Percentiles rank a stretch among this genome's conserved stretches.
Evolutionary conservation across 306 rosid genomes (phyloP).

Genomic region (Cucumis melo): DNA sequence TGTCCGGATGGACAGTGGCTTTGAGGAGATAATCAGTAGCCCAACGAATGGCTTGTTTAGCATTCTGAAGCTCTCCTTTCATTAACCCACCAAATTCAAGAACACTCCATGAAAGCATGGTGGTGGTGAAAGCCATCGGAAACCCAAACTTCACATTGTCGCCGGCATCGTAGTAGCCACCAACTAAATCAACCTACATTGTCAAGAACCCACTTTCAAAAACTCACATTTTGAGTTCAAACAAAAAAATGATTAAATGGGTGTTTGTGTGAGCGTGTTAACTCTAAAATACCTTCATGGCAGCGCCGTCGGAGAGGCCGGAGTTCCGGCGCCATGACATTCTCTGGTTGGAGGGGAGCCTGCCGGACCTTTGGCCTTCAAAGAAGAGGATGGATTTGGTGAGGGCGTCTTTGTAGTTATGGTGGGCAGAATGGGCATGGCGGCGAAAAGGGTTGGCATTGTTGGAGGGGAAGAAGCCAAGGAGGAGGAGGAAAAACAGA

Average conservation of each 20-base stretch:
- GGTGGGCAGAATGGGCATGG: constrained; percentile 39
- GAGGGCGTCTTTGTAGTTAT: constrained; percentile 88
- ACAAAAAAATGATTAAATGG: neutral
- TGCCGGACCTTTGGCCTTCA: constrained; percentile 88
- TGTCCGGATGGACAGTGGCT: constrained; percentile 29
- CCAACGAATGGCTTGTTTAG: constrained; percentile 74
- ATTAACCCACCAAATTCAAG: constrained; percentile 72
- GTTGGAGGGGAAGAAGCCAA: constrained; percentile 23
- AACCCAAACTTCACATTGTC: constrained; percentile 84
- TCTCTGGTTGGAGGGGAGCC: constrained; percentile 68
- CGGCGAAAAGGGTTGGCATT: constrained; percentile 28
- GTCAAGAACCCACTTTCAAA: neutral
- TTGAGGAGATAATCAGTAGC: constrained; percentile 75
- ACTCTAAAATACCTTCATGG: constrained; percentile 36
- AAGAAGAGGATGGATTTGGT: constrained; percentile 74
- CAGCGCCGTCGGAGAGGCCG: constrained; percentile 75
- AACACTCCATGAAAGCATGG: constrained; percentile 91
- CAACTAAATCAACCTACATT: constrained; percentile 47
- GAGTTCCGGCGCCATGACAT: constrained; percentile 70
- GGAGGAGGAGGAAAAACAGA: constrained; percentile 7
- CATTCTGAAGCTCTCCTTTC: constrained; percentile 31
- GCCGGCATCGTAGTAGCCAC: constrained; percentile 95
- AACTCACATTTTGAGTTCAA: neutral
- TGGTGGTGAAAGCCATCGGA: constrained; percentile 96
- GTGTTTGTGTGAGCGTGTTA: neutral